A percentile compares a stretch with the other conserved stretches of the same genome.
These are phyloP conservation scores for Termitomyces sp. DNA, from an alignment of 768 basidiomycete species.

Conservation along the genomic window DNA sequence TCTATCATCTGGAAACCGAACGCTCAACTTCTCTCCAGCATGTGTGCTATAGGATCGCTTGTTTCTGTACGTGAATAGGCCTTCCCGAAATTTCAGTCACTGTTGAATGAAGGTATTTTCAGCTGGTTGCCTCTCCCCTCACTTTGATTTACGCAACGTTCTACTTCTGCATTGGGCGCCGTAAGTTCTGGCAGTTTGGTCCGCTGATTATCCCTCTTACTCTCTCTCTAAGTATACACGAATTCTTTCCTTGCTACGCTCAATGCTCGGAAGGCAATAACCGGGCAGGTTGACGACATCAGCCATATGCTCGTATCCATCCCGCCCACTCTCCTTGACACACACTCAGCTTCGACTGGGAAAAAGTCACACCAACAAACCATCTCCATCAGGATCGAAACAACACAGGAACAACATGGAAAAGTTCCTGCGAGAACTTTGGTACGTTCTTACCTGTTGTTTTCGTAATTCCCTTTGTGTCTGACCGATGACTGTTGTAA, in stretches of 20 bases:
- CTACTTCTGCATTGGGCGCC: constrained; percentile 47
- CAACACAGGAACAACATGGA: constrained; percentile 16
- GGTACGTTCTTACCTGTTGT: background rate
- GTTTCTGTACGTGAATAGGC: constrained; percentile 28
- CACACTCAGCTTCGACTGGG: constrained; percentile 4
- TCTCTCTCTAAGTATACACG: constrained; percentile 33
- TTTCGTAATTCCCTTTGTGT: background rate
- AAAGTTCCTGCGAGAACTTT: background rate
- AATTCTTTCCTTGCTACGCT: constrained; percentile 49
- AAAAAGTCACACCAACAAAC: constrained; percentile 15
- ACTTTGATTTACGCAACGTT: constrained; percentile 45
- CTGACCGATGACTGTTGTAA: background rate
- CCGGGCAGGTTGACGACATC: constrained; percentile 21
- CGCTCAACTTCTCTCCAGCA: constrained; percentile 14
- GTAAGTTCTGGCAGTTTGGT: constrained; percentile 20
- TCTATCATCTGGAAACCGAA: background rate
- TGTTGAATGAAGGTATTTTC: background rate
- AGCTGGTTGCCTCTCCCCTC: constrained; percentile 33
- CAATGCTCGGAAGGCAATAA: constrained; percentile 37
- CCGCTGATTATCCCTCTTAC: background rate
- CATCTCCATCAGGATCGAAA: constrained; percentile 31
- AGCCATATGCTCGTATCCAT: constrained; percentile 28
- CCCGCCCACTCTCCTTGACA: constrained; percentile 19
- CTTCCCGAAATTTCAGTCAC: background rate
- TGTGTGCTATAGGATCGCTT: constrained; percentile 43